Evolutionary conservation across 1,284 basidiomycete species (phyloP), one percentile per base, ranked within the genome.

Genomic region (Cutaneotrichosporon sp.): DNA sequence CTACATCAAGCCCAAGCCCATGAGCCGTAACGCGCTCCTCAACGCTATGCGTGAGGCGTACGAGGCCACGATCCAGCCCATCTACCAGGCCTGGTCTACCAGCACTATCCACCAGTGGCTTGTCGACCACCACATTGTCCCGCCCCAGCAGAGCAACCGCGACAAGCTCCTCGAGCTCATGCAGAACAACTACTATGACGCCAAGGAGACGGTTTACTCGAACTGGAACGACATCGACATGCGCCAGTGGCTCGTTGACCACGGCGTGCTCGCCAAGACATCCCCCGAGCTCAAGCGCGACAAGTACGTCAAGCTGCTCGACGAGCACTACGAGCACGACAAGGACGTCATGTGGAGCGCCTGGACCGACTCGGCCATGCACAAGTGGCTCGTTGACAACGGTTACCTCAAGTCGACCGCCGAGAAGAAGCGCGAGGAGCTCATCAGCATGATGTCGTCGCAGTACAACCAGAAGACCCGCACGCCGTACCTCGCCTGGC

Each of bases 41-140:
- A 76, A 75, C 15, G 79, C 84, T 68, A 86, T 90, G 79, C 78
- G 80, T 42, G 79, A 83, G 26, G 79, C 83, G 0, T 92, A 91
- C 70, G 62, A 64, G 54, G 82, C 81, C 33, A 77, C 79, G 43
- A 77, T 81, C 15, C 76, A 80, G 54, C 85, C 87, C 1, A 73
- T 86, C 43, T 97, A 88, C 81, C 78, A 87, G 34, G 82, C 84
- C 4, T 97, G 91, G 91, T 85, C 84, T 42, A 85, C 87, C 67
- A 86, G 83, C 3, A 88, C 88, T 69, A 81, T 92, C 48, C 88
- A 90, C 65, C 64, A 87, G 59, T 97, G 92, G 91, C 84, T 96
- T 45, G 77, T 87, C 5, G 75, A 80, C 30, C 89, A 91, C 71
- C 83, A 86, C 42, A 73, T 91, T 63, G 77, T 88, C 63, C 78